These are phyloP conservation scores for Adiantum capillusveneris DNA, from an alignment of 75 land plant species.

Conservation along the genomic window DNA sequence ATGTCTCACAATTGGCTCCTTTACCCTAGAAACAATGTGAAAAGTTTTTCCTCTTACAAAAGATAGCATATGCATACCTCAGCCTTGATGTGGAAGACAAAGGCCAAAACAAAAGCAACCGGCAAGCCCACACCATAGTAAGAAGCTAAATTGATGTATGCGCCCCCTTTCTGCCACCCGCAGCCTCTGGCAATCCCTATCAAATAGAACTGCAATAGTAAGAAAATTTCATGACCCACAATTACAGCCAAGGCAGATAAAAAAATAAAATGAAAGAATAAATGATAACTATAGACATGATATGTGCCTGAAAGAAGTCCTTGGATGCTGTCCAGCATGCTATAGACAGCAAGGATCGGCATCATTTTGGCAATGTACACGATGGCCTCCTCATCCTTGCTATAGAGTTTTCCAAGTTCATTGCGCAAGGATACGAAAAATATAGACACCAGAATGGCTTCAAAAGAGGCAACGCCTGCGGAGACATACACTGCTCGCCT, in stretches of 20 bases:
- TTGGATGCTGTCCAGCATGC: conserved; percentile 45
- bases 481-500: conserved; percentile 26
- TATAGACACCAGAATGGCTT: conserved; percentile 28
- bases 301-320: conserved; percentile 50
- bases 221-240: too few relatives aligned
- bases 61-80: too few relatives aligned
- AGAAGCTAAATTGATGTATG: conserved; percentile 63
- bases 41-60: too few relatives aligned
- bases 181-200: conserved; percentile 77
- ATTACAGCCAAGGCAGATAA: too few relatives aligned
- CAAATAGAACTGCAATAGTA: background rate
- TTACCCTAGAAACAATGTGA: too few relatives aligned
- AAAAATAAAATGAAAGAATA: too few relatives aligned
- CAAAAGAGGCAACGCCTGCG: conserved; percentile 27
- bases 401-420: conserved; percentile 37
- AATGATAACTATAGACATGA: too few relatives aligned
- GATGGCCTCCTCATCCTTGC: conserved; percentile 45
- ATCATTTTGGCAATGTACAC: conserved; percentile 33
- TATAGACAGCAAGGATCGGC: conserved; percentile 36
- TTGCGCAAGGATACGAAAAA: conserved; percentile 24
- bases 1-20: too few relatives aligned
- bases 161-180: conserved; percentile 75
- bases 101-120: conserved; percentile 41
- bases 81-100: conserved; percentile 49
- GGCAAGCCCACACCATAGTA: conserved; percentile 71